phyloP scores from a whole-genome alignment of 2,329 filamentous ascomycete species.

The Blumeria hordei region DNA sequence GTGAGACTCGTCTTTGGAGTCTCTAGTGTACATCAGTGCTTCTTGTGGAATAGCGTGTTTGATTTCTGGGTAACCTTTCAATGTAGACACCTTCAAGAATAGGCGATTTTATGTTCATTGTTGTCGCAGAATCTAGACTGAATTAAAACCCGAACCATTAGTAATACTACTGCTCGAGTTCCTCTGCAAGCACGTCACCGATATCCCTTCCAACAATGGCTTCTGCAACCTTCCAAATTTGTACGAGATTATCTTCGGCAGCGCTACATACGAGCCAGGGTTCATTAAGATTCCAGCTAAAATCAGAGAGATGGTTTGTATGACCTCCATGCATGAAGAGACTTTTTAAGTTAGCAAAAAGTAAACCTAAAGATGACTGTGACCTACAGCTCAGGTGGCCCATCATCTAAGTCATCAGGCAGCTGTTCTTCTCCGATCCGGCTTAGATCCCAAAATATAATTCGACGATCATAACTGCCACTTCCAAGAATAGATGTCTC shows the following conservation, averaged over 20 bases:
- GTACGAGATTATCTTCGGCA: constrained; percentile 87
- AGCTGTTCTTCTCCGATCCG: constrained; percentile 83
- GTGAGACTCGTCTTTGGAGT: no score
- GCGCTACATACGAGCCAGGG: constrained; percentile 92
- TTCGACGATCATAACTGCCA: constrained; percentile 73
- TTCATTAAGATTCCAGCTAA: constrained; percentile 92
- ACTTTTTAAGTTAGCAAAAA: constrained; percentile 1
- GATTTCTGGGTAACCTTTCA: no score
- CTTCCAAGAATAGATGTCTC: constrained; percentile 77
- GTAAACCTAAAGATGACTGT: not conserved
- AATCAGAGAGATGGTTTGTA: constrained; percentile 89
- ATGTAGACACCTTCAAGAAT: no score
- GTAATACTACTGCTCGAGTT: constrained; percentile 30
- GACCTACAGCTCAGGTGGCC: constrained; percentile 73
- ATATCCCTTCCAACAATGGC: constrained; percentile 59
- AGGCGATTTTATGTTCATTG: no score
- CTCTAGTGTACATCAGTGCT: no score
- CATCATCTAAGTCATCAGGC: constrained; percentile 84
- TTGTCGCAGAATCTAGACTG: no score
- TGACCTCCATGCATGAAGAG: constrained; percentile 98
- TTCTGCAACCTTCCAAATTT: constrained; percentile 77
- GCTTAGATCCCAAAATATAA: constrained; percentile 92
- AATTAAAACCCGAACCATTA: no score
- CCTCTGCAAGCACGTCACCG: constrained; percentile 50
- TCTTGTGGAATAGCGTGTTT: no score